Base-by-base conservation (phyloP, 2,329 filamentous ascomycete genomes). In the Metarhizium robertsii region DNA sequence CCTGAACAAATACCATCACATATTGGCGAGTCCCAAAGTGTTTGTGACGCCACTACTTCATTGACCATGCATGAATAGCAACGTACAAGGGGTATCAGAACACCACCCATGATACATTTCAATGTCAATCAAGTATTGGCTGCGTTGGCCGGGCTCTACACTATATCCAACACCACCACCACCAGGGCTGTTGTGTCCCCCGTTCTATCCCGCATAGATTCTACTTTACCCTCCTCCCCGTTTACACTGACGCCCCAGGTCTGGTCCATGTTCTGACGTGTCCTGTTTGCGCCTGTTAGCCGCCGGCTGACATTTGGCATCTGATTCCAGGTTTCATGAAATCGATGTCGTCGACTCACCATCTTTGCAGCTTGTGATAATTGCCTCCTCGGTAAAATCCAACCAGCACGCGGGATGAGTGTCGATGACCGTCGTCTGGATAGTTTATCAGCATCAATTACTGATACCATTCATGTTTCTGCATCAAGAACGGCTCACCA, bases 371-470 rank as follows among this genome's bases (percentile, higher is more conserved):
- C 90, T 90, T 40, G 91, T 96, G 66, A 97, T 85, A 61, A 99
- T 96, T 60, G 87, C 87, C 64, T 95, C 86, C 68, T 96, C 87
- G 54, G 92, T 92, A 65, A 99, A 99, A n/a, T 86, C 88, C 43
- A 99, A 73, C 87, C 92, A 96, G 69, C 84, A 89, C 49, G 95
- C 77, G 53, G 92, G 91, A 70, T 97, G 90, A 58, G 86, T 83
- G 69, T 96, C 91, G 40, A 96, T 84, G 13, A 81, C 76, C 70
- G 96, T 96, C 50, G 87, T 90, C 76, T 92, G 13, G 57, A 42
- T 29, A 32, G 7, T 16, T 25, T 13, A 43, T 60, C 49, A 61
- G 58, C 38, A n/a, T 4, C 20, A 13, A 18, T 45, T 6, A 18
- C n/a, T 42, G 40, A 45, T 18, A 18, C 42, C n/a, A 10, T 40